Evolutionary conservation across 2,329 filamentous ascomycete species (phyloP).

Genomic region (Bipolaris gigantea): DNA sequence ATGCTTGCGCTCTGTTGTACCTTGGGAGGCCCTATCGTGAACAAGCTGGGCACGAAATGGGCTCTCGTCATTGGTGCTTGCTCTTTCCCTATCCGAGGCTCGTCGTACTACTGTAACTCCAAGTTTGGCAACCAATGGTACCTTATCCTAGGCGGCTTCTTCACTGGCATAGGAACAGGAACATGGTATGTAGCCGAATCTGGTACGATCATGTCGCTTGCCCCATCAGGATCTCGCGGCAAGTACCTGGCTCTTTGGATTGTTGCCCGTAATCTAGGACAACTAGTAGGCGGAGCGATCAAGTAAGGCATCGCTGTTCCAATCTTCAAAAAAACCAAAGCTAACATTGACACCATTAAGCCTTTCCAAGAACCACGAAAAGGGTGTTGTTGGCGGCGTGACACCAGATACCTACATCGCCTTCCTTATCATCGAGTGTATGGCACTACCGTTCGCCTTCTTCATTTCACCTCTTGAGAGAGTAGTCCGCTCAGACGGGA

Average conservation of each 20-base stretch:
- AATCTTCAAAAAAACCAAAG: too few species aligned
- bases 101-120: conserved; percentile 54
- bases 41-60: conserved; percentile 54
- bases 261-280: conserved; percentile 52
- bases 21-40: conserved; percentile 51
- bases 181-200: conserved; percentile 56
- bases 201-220: conserved; percentile 54
- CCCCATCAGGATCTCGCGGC: conserved; percentile 51
- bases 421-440: conserved; percentile 52
- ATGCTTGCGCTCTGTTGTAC: conserved; percentile 43
- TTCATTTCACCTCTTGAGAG: conserved; percentile 52
- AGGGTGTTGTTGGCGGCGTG: conserved; percentile 42
- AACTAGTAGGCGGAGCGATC: conserved; percentile 53
- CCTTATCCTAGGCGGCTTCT: conserved; percentile 31
- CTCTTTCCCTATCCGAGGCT: conserved; percentile 52
- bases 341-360: conserved; percentile 6
- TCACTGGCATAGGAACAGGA: conserved; percentile 39
- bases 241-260: conserved; percentile 55
- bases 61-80: conserved; percentile 48
- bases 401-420: conserved; percentile 52
- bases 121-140: conserved; percentile 55
- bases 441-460: conserved; percentile 52
- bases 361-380: conserved; percentile 32
- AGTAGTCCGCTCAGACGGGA: conserved; percentile 52
- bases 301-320: conserved; percentile 18